These are phyloP conservation scores for Babjeviella inositovora DNA, from an alignment of 805 yeast species.

Conservation along the genomic window DNA sequence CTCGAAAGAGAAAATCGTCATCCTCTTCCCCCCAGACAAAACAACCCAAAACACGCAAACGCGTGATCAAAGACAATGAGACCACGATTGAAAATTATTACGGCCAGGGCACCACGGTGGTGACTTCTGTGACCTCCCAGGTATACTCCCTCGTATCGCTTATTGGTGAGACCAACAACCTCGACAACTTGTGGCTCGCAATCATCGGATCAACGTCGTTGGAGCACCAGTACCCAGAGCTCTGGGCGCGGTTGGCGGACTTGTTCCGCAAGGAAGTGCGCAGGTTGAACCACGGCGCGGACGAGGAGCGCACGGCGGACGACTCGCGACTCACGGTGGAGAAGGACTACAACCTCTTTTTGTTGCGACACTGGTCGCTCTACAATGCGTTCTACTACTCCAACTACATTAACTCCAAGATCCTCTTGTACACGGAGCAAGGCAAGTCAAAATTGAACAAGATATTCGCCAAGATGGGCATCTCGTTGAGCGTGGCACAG, in stretches of 20 bases:
- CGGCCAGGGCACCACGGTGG: conserved; percentile 64
- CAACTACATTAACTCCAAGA: conserved; percentile 78
- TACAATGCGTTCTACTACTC: conserved; percentile 86
- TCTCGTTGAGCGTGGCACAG: conserved; percentile 73
- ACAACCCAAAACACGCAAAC: conserved; percentile 20
- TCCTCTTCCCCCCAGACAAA: conserved; percentile 5
- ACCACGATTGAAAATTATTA: conserved; percentile 59
- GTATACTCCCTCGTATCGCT: conserved; percentile 66
- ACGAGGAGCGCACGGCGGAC: conserved; percentile 15
- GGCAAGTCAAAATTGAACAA: conserved; percentile 80
- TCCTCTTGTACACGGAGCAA: conserved; percentile 80
- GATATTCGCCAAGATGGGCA: conserved; percentile 93
- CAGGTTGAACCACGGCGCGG: conserved; percentile 34
- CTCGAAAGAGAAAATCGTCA: conserved; percentile 14
- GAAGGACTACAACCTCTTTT: conserved; percentile 71
- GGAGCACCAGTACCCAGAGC: conserved; percentile 55
- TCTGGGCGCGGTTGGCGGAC: conserved; percentile 60
- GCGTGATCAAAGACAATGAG: conserved; percentile 28
- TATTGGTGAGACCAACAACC: conserved; percentile 63
- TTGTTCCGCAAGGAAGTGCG: conserved; percentile 69
- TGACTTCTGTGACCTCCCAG: conserved; percentile 64
- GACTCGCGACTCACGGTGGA: conserved; percentile 41
- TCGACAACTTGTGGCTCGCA: conserved; percentile 67
- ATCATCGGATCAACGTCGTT: conserved; percentile 80
- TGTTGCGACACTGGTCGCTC: conserved; percentile 84